Base-by-base conservation (phyloP, 805 yeast species). In the Candida hungchunana region DNA sequence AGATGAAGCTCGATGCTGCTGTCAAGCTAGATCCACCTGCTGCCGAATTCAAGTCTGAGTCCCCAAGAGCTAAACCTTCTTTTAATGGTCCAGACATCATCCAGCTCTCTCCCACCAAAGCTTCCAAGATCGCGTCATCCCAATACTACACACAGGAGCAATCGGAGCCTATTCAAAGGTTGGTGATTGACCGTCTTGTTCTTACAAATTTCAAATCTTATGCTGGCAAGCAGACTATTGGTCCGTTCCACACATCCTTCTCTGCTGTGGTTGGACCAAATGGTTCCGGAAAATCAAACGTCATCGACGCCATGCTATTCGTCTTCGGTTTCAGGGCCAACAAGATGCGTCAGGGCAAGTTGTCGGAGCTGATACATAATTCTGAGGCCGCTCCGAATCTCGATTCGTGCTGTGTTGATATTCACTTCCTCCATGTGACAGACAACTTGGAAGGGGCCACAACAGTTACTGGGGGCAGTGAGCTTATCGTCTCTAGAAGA, bases 241-340 rank as follows among this genome's bases (percentile, higher is more conserved):
- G 99, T 0, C 99, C 99, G 0, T 93, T 93, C 60, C 83, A 93
- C 51, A 63, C 89, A 24, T 86, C 94, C 5, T 94, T 93, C 54
- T 85, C 96, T 9, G 97, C 99, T 0, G 95, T 93, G 9, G 97
- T 93, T 11, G 99, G 99, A 0, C 98, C 98, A 5, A 93, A 93
- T 58, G 99, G 99, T 7, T 83, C 96, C 10, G 99, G 99, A 3
- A 93, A 93, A 61, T 89, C 97, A 12, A 93, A 94, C 55, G 97
- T 93, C 46, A 93, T 93, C 58, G 98, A 94, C 58, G 87, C 97
- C 5, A 78, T 93, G 70, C 71, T 94, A 22, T 93, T 93, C 59
- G 98, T 94, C 2, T 93, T 93, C 65, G 99, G 99, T 0, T 93
- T 93, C 62, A 69, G 97, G 40, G 97, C 98, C 0, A 77, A 79